Evolutionary conservation across 768 basidiomycete genomes (phyloP).

Genomic region (Hygrophorus russula): DNA sequence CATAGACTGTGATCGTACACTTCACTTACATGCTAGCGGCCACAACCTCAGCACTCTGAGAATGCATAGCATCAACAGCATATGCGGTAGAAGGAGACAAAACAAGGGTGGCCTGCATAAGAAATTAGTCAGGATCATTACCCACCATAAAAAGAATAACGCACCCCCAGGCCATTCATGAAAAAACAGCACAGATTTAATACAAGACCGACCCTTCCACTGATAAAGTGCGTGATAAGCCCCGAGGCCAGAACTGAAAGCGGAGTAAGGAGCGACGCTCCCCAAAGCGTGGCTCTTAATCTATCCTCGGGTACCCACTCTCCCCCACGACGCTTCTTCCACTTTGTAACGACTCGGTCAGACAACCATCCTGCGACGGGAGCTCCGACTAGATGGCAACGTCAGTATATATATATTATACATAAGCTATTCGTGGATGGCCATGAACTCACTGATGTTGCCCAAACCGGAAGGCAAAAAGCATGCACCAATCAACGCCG

Average conservation of each 20-base stretch:
- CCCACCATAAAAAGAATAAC: constrained; percentile 9
- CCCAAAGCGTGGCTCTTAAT: constrained; percentile 38
- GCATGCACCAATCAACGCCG: constrained; percentile 46
- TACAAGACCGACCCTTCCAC: constrained; percentile 35
- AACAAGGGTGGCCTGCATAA: constrained; percentile 39
- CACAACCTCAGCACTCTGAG: constrained; percentile 51
- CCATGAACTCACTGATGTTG: constrained; percentile 33
- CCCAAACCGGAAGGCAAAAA: constrained; percentile 51
- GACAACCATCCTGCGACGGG: constrained; percentile 49
- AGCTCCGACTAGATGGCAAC: constrained; percentile 38
- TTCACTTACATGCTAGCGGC: constrained; percentile 37
- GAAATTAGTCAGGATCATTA: not conserved
- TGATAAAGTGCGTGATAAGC: constrained; percentile 21
- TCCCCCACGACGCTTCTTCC: constrained; percentile 38
- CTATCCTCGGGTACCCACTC: constrained; percentile 63
- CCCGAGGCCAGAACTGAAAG: constrained; percentile 39
- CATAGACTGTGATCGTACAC: not conserved
- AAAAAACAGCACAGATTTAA: constrained; percentile 47
- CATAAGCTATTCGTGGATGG: not conserved
- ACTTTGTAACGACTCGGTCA: constrained; percentile 37
- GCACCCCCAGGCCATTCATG: constrained; percentile 52
- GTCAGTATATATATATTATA: not conserved
- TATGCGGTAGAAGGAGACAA: constrained; percentile 48
- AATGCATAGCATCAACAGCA: constrained; percentile 47
- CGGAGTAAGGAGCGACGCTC: constrained; percentile 39